Percentiles rank a stretch among this genome's conserved stretches.
Conservation (phyloP, 2,329 filamentous ascomycete genomes). For the Pseudocercospora cruenta region DNA sequence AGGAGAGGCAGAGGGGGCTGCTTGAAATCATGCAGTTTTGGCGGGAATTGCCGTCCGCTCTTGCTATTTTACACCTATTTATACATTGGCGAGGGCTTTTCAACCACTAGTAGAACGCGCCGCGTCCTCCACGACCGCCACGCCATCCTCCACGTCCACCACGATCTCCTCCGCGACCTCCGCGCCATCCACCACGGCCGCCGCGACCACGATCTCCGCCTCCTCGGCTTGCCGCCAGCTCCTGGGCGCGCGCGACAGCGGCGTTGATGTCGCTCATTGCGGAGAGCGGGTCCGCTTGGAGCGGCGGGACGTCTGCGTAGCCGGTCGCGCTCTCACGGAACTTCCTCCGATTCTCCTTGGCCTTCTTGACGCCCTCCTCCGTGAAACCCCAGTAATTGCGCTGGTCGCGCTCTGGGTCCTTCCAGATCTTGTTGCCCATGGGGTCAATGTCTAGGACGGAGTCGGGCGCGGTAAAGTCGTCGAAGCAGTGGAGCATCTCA, state of each 20-base stretch:
- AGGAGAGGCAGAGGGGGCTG: too few species aligned
- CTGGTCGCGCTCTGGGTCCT: constrained; percentile 35
- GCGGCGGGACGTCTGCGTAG: constrained; percentile 27
- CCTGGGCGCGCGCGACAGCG: constrained; percentile 29
- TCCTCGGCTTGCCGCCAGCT: constrained; percentile 22
- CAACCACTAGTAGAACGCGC: neutral
- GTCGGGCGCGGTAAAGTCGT: constrained; percentile 33
- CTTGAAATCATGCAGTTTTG: too few species aligned
- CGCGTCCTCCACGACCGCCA: constrained; percentile 2
- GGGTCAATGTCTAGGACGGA: constrained; percentile 38
- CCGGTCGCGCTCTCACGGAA: constrained; percentile 23
- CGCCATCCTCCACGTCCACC: constrained; percentile 8
- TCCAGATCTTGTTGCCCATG: constrained; percentile 39
- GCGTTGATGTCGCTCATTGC: constrained; percentile 21
- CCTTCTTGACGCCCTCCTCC: constrained; percentile 29
- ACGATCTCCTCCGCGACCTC: constrained; percentile 18
- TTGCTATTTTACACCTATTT: neutral
- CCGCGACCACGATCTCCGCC: constrained; percentile 8
- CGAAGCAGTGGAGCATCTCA: constrained; percentile 33
- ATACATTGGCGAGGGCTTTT: neutral
- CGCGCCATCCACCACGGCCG: constrained; percentile 13
- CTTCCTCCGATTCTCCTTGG: constrained; percentile 27
- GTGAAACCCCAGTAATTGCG: constrained; percentile 39
- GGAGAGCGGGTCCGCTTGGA: neutral
- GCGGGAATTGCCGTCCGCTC: too few species aligned